These are phyloP conservation scores for Paraphaeosphaeria minitans DNA, from an alignment of 2,329 filamentous ascomycete species.

Conservation along the genomic window DNA sequence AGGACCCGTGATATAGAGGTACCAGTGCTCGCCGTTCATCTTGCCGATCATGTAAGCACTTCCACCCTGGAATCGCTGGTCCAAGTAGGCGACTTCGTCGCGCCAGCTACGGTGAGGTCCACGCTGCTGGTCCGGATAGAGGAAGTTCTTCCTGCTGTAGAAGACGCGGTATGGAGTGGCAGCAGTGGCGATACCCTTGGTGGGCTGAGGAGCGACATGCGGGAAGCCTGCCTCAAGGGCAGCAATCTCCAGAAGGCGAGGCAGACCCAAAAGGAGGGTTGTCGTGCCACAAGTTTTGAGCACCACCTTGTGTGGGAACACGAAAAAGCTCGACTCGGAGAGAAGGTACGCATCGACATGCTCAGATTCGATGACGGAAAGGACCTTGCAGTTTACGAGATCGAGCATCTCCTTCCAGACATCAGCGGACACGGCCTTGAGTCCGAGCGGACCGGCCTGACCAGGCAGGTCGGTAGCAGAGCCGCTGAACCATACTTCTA, in stretches of 20 bases:
- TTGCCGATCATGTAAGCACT: slow-evolving; percentile 99
- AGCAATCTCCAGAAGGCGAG: slow-evolving; percentile 90
- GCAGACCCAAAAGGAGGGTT: slow-evolving; percentile 85
- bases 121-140: slow-evolving; percentile 92
- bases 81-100: slow-evolving; percentile 89
- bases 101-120: slow-evolving; percentile 98
- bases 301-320: slow-evolving; percentile 99
- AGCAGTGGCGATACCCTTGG: slow-evolving; percentile 71
- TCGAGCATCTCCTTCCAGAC: slow-evolving; percentile 97
- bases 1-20: slow-evolving; percentile 93
- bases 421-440: slow-evolving; percentile 84
- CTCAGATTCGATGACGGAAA: slow-evolving; percentile 91
- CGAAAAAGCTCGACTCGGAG: slow-evolving; percentile 99
- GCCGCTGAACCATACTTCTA: slow-evolving; percentile 97
- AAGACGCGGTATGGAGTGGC: slow-evolving; percentile 95
- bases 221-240: slow-evolving; percentile 88
- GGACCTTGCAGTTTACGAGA: slow-evolving; percentile 96
- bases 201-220: slow-evolving; percentile 70
- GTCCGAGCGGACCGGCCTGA: slow-evolving; percentile 71
- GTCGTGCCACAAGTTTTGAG: slow-evolving; percentile 98
- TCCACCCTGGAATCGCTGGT: slow-evolving; percentile 87
- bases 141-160: slow-evolving; percentile 98
- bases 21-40: slow-evolving; percentile 99
- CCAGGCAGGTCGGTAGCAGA: slow-evolving; percentile 74
- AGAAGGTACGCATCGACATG: slow-evolving; percentile 95